These are phyloP conservation scores for Carex cristatella DNA, from an alignment of 176 grass and related monocot genomes.

Conservation along the genomic window DNA sequence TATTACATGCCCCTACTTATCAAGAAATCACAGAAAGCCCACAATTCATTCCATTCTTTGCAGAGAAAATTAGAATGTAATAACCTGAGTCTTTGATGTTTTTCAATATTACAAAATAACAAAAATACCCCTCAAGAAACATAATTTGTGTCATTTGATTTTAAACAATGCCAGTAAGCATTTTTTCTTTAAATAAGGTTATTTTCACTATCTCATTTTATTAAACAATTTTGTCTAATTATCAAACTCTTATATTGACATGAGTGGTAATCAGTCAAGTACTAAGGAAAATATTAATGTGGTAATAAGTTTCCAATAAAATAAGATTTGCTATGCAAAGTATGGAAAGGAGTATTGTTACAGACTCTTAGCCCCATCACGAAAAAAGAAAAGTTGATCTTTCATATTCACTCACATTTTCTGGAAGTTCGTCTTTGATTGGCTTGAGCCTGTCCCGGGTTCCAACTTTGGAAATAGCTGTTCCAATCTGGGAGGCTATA, in stretches of 20 bases:
- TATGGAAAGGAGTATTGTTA: background rate
- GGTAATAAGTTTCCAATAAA: constrained; percentile 7
- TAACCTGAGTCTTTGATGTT: background rate
- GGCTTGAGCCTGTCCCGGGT: constrained; percentile 58
- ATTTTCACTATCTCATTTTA: background rate
- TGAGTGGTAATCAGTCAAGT: background rate
- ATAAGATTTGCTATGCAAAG: background rate
- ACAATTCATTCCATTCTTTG: background rate
- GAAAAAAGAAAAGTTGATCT: no score
- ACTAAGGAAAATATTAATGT: constrained; percentile 8
- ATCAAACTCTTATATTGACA: background rate
- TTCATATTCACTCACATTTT: constrained; percentile 37
- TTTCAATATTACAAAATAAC: background rate
- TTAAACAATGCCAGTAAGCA: background rate
- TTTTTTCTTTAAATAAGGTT: background rate
- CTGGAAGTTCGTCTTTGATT: constrained; percentile 81
- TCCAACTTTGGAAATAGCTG: constrained; percentile 68
- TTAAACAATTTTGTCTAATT: background rate
- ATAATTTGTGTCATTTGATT: background rate
- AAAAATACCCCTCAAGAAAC: background rate
- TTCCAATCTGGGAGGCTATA: constrained; percentile 49
- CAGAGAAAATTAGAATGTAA: background rate
- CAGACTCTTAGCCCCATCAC: no score
- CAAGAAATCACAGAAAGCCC: background rate
- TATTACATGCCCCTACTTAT: background rate